Conservation (phyloP, 2,329 filamentous ascomycete genomes). For the Fusarium keratoplasticum region DNA sequence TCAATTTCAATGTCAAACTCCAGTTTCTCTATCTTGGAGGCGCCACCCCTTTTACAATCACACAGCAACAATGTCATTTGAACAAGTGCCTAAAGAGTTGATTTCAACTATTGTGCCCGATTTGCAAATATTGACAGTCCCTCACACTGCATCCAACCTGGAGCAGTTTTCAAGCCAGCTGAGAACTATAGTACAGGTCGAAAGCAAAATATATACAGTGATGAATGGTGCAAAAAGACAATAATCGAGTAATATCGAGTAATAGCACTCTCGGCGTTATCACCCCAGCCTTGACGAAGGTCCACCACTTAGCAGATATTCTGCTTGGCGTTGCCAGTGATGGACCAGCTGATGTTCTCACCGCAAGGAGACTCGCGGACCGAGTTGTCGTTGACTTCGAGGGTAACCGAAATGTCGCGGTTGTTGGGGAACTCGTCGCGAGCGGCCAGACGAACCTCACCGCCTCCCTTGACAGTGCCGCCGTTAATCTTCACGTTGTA, state of each 20-base stretch:
- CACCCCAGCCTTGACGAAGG: neutral
- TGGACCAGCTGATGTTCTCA: slow-evolving; percentile 61
- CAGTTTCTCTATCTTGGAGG: rapidly evolving
- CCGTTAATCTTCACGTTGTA: slow-evolving; percentile 64
- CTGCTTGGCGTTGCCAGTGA: slow-evolving; percentile 58
- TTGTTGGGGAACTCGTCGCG: slow-evolving; percentile 66
- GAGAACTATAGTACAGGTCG: neutral
- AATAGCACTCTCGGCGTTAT: neutral
- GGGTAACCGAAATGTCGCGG: slow-evolving; percentile 61
- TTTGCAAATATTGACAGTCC: neutral
- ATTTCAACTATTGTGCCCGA: neutral
- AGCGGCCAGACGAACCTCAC: slow-evolving; percentile 65
- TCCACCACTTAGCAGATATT: slow-evolving; percentile 50
- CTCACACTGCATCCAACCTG: neutral
- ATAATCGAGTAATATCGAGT: neutral
- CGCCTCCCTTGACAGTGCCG: slow-evolving; percentile 65
- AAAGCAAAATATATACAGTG: slow-evolving; percentile 1
- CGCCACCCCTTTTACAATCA: neutral
- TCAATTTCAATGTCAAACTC: neutral
- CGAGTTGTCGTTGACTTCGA: slow-evolving; percentile 61
- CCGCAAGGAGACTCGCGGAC: slow-evolving; percentile 67
- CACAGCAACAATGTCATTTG: neutral
- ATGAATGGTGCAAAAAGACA: neutral
- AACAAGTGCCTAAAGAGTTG: neutral
- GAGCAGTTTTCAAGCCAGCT: neutral